phyloP scores from a whole-genome alignment of 2,329 filamentous ascomycete species.

The Cytospora paraplurivora region DNA sequence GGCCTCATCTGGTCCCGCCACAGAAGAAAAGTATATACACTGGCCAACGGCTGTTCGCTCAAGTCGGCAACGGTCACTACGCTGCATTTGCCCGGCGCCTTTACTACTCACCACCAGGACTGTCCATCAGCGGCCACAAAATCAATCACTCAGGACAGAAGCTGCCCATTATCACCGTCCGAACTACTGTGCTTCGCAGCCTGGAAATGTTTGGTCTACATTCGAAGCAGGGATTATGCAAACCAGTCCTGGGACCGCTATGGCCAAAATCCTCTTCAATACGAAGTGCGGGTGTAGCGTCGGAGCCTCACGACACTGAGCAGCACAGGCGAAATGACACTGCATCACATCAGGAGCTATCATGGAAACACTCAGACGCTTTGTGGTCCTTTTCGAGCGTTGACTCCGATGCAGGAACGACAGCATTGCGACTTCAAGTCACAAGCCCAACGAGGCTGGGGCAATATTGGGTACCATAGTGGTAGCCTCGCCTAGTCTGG shows the following conservation, averaged over 20 bases:
- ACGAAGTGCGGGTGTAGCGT: neutral
- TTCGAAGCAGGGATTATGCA: constrained; percentile 14
- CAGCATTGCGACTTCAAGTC: neutral
- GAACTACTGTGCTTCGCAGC: neutral
- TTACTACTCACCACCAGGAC: neutral
- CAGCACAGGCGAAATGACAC: constrained; percentile 14
- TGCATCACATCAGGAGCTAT: constrained; percentile 2
- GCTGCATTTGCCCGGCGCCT: neutral
- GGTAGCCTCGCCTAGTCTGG: neutral
- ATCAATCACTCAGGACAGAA: neutral
- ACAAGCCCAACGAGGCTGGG: constrained; percentile 6
- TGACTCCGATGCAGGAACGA: constrained; percentile 6
- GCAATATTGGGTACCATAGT: neutral
- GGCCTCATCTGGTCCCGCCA: neutral
- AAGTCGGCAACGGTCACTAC: constrained; percentile 1
- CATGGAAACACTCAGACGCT: constrained; percentile 1
- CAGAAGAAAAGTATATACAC: neutral
- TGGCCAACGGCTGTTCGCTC: neutral
- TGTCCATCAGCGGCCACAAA: neutral
- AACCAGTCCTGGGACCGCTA: constrained; percentile 15
- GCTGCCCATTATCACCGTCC: constrained; percentile 9
- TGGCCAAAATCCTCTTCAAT: constrained; percentile 12
- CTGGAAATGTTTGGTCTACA: neutral
- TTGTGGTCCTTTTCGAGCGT: constrained; percentile 8
- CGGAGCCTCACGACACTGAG: constrained; percentile 10